Conservation (phyloP, 2,329 filamentous ascomycete species). For the Diplodia seriata region DNA sequence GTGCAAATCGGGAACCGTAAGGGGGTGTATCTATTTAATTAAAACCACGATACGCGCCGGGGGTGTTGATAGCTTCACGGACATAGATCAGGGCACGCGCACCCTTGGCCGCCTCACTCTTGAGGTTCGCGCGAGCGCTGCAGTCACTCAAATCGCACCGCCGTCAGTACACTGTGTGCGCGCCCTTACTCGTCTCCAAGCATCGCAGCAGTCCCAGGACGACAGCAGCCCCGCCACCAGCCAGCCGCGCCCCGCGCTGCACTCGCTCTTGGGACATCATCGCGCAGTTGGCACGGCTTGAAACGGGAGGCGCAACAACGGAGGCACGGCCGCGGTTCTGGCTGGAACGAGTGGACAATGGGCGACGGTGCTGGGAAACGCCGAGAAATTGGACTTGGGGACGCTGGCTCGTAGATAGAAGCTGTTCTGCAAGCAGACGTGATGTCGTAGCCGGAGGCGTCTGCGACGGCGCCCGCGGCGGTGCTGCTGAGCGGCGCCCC, state of each 20-base stretch:
- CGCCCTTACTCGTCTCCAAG: constrained; percentile 5
- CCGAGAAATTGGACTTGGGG: background rate
- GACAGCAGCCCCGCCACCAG: constrained; percentile 4
- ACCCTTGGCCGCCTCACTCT: constrained; percentile 20
- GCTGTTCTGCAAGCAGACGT: constrained; percentile 10
- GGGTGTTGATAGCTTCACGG: background rate
- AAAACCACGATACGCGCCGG: constrained; percentile 3
- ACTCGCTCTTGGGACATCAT: constrained; percentile 1
- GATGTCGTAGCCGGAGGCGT: constrained; percentile 12
- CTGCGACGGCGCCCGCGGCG: constrained; percentile 21
- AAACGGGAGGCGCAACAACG: constrained; percentile 9
- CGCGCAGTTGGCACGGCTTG: constrained; percentile 14
- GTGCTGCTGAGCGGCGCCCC: constrained; percentile 16
- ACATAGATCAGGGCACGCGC: constrained; percentile 5
- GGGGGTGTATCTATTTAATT: background rate
- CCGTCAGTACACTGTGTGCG: constrained; percentile 5
- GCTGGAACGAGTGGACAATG: constrained; percentile 17
- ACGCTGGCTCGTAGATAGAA: constrained; percentile 16
- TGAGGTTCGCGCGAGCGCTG: background rate
- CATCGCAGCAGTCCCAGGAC: background rate
- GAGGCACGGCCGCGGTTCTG: constrained; percentile 8
- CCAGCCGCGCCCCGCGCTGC: constrained; percentile 19
- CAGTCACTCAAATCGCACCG: constrained; percentile 8
- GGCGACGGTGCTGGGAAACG: background rate
- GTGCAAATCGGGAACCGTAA: background rate